Conservation (phyloP, 306 rosid genomes). For the Cicer judaicum region DNA sequence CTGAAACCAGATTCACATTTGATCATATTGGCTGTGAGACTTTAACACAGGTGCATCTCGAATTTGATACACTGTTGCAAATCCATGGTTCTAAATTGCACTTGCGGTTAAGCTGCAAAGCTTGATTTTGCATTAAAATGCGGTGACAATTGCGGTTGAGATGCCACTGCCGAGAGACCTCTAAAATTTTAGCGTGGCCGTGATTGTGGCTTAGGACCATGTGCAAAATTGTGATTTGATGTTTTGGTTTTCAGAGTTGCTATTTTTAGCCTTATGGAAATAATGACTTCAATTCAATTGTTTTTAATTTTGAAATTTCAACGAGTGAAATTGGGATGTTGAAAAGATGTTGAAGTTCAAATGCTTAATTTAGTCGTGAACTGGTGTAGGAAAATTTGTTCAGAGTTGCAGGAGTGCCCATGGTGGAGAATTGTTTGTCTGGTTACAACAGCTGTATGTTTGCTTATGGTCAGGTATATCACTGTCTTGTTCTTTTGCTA, state of each 20-base stretch:
- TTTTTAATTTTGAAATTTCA: slow-evolving; percentile 3
- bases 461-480: slow-evolving; percentile 94
- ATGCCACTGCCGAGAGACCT: too few relatives aligned
- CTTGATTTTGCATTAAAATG: too few relatives aligned
- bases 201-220: too few relatives aligned
- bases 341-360: slow-evolving; percentile 15
- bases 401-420: slow-evolving; percentile 86
- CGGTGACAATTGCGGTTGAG: too few relatives aligned
- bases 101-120: too few relatives aligned
- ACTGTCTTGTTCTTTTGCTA: not conserved
- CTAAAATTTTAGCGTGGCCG: too few relatives aligned
- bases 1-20: slow-evolving; percentile 90
- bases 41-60: slow-evolving; percentile 70
- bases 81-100: not conserved
- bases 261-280: slow-evolving; percentile 4
- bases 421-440: slow-evolving; percentile 97
- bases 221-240: not conserved
- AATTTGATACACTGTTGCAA: not conserved
- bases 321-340: not conserved
- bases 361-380: slow-evolving; percentile 36
- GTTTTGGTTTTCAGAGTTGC: not conserved
- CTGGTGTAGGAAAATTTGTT: slow-evolving; percentile 77
- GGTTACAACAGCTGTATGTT: slow-evolving; percentile 98
- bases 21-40: slow-evolving; percentile 89
- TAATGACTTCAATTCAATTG: not conserved